Percentiles rank a stretch among this genome's conserved stretches.
Evolutionary conservation across 176 grass and related monocot species (phyloP).

Genomic region (Puya raimondii): DNA sequence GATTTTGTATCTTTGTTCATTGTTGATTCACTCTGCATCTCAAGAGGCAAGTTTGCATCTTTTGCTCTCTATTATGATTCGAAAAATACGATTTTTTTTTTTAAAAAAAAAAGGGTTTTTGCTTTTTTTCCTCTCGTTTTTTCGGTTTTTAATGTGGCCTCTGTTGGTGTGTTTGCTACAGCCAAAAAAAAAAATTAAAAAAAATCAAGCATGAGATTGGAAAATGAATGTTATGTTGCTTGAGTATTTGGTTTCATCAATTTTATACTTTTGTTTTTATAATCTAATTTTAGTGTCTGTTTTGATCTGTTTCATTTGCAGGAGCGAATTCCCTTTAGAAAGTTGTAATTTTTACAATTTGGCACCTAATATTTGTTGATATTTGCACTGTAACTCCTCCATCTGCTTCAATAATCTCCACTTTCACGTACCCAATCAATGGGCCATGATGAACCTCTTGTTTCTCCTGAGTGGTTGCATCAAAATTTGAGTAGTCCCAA

Average conservation of each 20-base stretch:
- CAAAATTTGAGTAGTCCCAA: constrained; percentile 46
- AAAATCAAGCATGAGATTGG: no score
- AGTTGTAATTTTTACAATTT: not conserved
- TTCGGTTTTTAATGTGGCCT: not conserved
- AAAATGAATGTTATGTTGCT: no score
- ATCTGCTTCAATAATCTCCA: constrained; percentile 16
- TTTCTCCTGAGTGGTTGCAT: constrained; percentile 68
- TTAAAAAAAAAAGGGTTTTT: not conserved
- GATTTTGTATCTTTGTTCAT: not conserved
- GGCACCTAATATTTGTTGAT: not conserved
- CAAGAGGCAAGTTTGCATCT: constrained; percentile 19
- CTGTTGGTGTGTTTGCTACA: not conserved
- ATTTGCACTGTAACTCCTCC: not conserved
- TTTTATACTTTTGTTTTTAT: no score
- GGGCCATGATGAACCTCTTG: constrained; percentile 51
- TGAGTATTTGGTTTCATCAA: no score
- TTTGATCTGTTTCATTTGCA: no score
- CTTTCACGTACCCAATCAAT: constrained; percentile 27
- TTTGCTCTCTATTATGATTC: constrained; percentile 10
- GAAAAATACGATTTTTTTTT: not conserved
- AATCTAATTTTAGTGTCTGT: no score
- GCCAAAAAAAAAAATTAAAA: no score
- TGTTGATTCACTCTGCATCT: not conserved
- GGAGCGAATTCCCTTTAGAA: no score
- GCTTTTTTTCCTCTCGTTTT: not conserved